These are phyloP conservation scores for Vigna hirtella DNA, from an alignment of 306 rosid genomes.

Conservation along the genomic window DNA sequence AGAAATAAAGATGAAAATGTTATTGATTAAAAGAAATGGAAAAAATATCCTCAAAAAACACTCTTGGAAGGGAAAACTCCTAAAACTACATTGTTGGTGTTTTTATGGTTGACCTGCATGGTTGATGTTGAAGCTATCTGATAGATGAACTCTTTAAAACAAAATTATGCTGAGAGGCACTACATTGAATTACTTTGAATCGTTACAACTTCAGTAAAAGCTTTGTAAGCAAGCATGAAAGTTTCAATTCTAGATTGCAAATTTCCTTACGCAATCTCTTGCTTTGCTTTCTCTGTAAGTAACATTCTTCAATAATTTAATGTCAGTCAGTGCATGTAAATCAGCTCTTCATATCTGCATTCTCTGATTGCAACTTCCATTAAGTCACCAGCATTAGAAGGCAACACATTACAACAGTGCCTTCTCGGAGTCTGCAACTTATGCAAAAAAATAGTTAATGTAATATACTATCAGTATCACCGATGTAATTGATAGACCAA, in stretches of 20 bases:
- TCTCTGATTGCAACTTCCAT: conserved; percentile 80
- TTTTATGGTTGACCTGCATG: too few relatives aligned
- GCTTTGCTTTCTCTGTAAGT: not conserved
- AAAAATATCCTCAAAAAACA: too few relatives aligned
- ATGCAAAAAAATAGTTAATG: not conserved
- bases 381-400: conserved; percentile 45
- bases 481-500: not conserved
- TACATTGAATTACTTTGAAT: not conserved
- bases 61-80: too few relatives aligned
- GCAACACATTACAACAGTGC: conserved; percentile 79
- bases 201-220: not conserved
- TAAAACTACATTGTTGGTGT: too few relatives aligned
- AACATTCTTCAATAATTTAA: not conserved
- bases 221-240: not conserved
- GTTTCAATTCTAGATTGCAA: not conserved
- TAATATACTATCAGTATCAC: not conserved
- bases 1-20: too few relatives aligned
- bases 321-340: conserved; percentile 53
- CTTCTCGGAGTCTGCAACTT: conserved; percentile 81
- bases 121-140: too few relatives aligned
- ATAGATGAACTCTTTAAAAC: too few relatives aligned
- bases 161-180: too few relatives aligned
- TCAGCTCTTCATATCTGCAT: conserved; percentile 75
- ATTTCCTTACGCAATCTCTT: not conserved
- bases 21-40: too few relatives aligned